Conservation (phyloP, 306 rosid genomes). For the Fragaria vesca region DNA sequence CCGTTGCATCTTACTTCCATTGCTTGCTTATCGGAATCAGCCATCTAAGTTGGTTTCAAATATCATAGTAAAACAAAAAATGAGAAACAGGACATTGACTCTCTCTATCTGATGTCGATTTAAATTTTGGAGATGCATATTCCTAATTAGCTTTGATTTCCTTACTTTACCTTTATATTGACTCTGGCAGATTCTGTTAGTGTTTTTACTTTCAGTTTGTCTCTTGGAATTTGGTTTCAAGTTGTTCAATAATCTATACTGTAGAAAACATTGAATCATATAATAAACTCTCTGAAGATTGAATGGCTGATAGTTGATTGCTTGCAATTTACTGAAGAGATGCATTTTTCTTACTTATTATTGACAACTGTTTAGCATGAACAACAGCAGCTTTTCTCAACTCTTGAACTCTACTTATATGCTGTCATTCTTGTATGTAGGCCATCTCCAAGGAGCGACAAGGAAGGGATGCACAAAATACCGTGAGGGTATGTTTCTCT, state of each 20-base stretch:
- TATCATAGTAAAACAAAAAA: neutral
- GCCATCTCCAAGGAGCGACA: conserved; percentile 86
- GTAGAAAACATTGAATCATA: neutral
- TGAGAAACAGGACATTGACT: neutral
- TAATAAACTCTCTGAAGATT: neutral
- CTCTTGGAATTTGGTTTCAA: neutral
- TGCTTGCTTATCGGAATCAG: neutral
- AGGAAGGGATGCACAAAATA: conserved; percentile 97
- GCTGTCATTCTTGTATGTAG: conserved; percentile 28
- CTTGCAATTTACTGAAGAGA: neutral
- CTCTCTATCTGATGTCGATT: neutral
- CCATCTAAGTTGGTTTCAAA: neutral
- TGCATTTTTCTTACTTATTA: neutral
- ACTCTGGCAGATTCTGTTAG: neutral
- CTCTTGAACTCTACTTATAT: neutral
- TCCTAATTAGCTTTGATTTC: neutral
- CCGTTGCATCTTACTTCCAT: neutral
- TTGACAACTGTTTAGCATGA: neutral
- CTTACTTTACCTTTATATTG: neutral
- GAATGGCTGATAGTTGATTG: neutral
- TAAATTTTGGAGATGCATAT: neutral
- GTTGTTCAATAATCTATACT: neutral
- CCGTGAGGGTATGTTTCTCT: conserved; percentile 59
- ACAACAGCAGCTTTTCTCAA: neutral
- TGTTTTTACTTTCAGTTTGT: neutral